Percentiles rank a stretch among this genome's conserved stretches.
Conservation (phyloP, 805 yeast genomes). For the Teunomyces cretensis region DNA sequence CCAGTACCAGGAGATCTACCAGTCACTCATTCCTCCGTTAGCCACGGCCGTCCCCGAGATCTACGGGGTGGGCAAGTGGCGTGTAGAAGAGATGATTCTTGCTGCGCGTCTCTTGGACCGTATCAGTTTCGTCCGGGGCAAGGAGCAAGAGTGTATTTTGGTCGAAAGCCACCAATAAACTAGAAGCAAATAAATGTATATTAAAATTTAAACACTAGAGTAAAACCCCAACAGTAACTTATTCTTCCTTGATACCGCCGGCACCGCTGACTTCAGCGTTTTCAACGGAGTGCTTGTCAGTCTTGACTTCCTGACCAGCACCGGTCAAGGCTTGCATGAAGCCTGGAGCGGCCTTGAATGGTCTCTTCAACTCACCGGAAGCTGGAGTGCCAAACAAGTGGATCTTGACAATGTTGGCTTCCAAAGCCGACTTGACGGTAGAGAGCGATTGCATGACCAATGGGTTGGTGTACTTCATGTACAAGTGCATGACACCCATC, state of each 20-base stretch:
- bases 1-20: constrained; percentile 54
- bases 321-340: constrained; percentile 64
- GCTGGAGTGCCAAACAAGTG: constrained; percentile 84
- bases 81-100: constrained; percentile 45
- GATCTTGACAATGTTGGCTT: constrained; percentile 86
- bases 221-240: constrained; percentile 17
- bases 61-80: constrained; percentile 51
- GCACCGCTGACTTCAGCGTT: constrained; percentile 81
- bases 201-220: not conserved
- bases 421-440: constrained; percentile 86
- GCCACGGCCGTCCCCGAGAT: constrained; percentile 55
- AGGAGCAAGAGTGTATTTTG: constrained; percentile 45
- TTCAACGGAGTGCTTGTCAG: constrained; percentile 85
- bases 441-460: constrained; percentile 91
- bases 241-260: constrained; percentile 89
- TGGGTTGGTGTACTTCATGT: constrained; percentile 97
- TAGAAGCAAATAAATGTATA: not conserved
- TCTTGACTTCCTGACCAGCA: constrained; percentile 52
- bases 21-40: constrained; percentile 50
- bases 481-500: constrained; percentile 98
- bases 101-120: constrained; percentile 55
- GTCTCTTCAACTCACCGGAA: constrained; percentile 90
- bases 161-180: constrained; percentile 11
- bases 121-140: constrained; percentile 47
- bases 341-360: constrained; percentile 78